Base-by-base conservation (phyloP, 176 grass and related monocot species). In the Carex littledalei region DNA sequence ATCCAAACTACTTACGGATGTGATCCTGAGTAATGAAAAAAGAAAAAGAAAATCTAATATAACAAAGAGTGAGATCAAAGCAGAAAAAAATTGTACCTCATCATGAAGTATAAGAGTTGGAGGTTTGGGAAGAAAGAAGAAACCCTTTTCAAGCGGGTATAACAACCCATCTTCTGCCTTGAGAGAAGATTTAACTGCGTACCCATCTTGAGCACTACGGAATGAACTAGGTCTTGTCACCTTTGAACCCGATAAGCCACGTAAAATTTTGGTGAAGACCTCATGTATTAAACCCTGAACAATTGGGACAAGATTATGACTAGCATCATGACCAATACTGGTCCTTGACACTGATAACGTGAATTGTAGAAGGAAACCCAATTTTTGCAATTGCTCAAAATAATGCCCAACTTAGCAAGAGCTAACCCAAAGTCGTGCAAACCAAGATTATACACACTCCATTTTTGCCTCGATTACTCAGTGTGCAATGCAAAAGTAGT, bases 91-190 rank as follows among this genome's bases (percentile, higher is more conserved):
- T 45, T 55, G 52, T 83, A 94, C 96, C 93, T 99, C 93, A 81
- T 99, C 96, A 79, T 99, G 88, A 61, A 99, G 94, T 88, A 99
- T 99, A 56, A 99, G 96, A 6, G 96, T 99, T 34, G 96, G 96
- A 88, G 96, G 96, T 88, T 99, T 99, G 15, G 96, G 96, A 31
- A 99, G 88, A 85, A 99, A 99, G 93, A 99, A 99, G 84, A 99
- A 95, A 69, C 91, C 88, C 86, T 94, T 99, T 85, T 99, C 96
- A 84, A 99, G 96, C 32, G 96, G 96, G 86, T 99, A 99, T 78
- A 99, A 64, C 53, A 95, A 63, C 78, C 96, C 96, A 87, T 99
- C 96, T 94, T 99, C 96, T 85, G 96, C 96, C 91, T 99, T 99
- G 21, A 99, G 90, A 81, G 96, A 99, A 59, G 96, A 99, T 92